Base-by-base conservation (phyloP, 768 basidiomycete genomes). In the Lactarius indigo region DNA sequence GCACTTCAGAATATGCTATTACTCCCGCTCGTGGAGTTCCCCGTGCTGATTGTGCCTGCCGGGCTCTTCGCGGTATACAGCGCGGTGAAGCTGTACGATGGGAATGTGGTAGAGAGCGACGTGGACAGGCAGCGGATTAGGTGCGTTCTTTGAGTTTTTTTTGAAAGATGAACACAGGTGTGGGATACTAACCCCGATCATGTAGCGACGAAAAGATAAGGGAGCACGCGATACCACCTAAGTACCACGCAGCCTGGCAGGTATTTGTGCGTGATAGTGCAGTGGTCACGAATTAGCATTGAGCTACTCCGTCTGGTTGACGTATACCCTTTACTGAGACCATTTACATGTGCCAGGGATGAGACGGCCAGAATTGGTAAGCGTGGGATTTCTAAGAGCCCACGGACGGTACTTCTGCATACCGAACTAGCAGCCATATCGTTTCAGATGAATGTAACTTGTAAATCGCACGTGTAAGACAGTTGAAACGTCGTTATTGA, bases 1-100 rank as follows among this genome's bases (percentile, higher is more conserved):
- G 70, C 70, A 33, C 26, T 71, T 35, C 64, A 71, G 63, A 71
- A 71, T 6, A 69, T 69, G 68, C 57, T 71, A 31, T 44, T 69
- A 8, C 68, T 71, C 44, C 70, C 70, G 23, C 50, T 71, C 3
- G 55, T 26, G 2, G 68, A 71, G 15, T 66, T 69, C 17, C 70
- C 70, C 1, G 41, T 54, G 5, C 62, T 71, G 31, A 37, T 69
- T 39, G 68, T 71, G 13, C 70, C 70, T 20, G 70, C 70, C 23
- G 64, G 64, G 2, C 62, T 71, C 28, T 71, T 71, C 58, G 70
- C 70, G 9, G 62, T 47, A 23, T 71, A 69, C 54, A 69, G 62
- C 26, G n/a, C 68, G 15, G 55, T 71, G 42, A 62, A 47, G 57
- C 37, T 69, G 30, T 71, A 71, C 58, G 65, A 64, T 17, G 68